These are phyloP conservation scores for Pseudogymnoascus sp. DNA, from an alignment of 2,329 filamentous ascomycete genomes.

Conservation along the genomic window DNA sequence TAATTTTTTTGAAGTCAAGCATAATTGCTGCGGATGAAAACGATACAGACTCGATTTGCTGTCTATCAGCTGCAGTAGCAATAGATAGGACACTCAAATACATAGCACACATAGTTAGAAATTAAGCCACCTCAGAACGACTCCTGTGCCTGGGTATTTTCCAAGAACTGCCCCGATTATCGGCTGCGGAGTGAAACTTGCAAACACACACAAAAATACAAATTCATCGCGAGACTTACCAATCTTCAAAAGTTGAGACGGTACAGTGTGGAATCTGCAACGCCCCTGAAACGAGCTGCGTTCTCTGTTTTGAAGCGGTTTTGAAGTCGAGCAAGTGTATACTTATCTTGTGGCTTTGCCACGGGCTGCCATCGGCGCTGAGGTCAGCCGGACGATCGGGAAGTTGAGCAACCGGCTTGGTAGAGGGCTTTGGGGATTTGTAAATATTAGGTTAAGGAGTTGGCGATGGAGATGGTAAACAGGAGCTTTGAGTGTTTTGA, in stretches of 20 bases:
- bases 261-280: neutral
- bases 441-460: neutral
- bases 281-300: neutral
- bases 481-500: neutral
- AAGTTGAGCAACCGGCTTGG: neutral
- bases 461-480: neutral
- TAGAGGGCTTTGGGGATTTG: neutral
- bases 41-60: neutral
- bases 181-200: neutral
- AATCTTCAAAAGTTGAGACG: slow-evolving; percentile 3
- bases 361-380: neutral
- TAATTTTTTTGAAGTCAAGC: slow-evolving; percentile 3
- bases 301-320: neutral
- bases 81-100: neutral
- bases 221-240: neutral
- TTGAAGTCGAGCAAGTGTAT: neutral
- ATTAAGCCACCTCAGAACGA: neutral
- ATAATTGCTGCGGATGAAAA: neutral
- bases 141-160: neutral
- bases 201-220: neutral
- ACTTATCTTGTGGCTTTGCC: neutral
- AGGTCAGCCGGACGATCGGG: neutral
- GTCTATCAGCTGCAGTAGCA: neutral
- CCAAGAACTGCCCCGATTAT: neutral
- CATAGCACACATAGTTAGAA: slow-evolving; percentile 3